Evolutionary conservation across 2,329 filamentous ascomycete species (phyloP).

Genomic region (Blastomyces parvus): DNA sequence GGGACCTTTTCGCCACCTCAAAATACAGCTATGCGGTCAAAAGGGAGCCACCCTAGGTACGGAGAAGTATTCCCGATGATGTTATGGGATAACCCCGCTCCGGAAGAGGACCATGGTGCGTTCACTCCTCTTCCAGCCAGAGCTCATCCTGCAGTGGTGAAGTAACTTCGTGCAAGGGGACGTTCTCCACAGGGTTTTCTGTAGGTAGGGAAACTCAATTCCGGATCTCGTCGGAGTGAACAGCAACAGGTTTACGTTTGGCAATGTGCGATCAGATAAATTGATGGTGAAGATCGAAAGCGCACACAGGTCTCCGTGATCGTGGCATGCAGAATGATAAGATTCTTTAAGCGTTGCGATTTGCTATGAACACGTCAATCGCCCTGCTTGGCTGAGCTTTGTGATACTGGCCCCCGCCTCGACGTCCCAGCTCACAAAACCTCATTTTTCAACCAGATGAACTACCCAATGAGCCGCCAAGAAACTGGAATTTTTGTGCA

Average conservation of each 20-base stretch:
- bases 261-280: not conserved
- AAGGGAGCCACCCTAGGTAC: not conserved
- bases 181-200: not conserved
- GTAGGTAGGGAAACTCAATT: not conserved
- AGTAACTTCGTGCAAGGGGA: not conserved
- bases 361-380: not conserved
- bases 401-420: not conserved
- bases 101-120: not conserved
- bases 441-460: not conserved
- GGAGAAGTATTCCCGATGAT: not conserved
- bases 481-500: not conserved
- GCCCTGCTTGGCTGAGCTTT: not conserved
- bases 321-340: not conserved
- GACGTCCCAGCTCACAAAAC: not conserved
- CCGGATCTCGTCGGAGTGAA: not conserved
- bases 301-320: not conserved
- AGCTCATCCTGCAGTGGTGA: not conserved
- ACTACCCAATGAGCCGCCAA: not conserved
- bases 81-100: not conserved
- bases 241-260: not conserved
- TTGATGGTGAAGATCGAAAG: not conserved
- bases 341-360: not conserved
- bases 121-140: not conserved
- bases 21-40: not conserved
- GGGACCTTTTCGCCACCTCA: not conserved